Conservation (phyloP, 2,329 filamentous ascomycete species). For the Talaromyces albobiverticillius region DNA sequence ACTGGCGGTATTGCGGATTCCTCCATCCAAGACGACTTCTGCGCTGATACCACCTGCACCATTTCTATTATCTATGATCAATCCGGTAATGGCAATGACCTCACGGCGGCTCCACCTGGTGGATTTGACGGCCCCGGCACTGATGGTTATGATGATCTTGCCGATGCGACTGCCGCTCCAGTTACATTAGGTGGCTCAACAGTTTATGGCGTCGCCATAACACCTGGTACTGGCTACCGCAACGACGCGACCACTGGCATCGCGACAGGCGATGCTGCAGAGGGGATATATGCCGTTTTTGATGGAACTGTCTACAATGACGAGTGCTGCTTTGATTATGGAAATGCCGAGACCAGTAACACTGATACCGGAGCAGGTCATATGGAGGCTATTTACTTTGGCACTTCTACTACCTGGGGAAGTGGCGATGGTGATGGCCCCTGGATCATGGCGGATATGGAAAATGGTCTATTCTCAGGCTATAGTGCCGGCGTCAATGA, state of each 20-base stretch:
- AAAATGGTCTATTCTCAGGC: constrained; percentile 65
- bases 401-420: constrained; percentile 55
- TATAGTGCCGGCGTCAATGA: constrained; percentile 45
- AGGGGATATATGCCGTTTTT: constrained; percentile 34
- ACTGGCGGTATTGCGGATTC: constrained; percentile 63
- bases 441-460: constrained; percentile 68
- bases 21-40: constrained; percentile 60
- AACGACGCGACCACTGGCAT: constrained; percentile 54
- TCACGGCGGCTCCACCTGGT: constrained; percentile 60
- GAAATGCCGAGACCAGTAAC: constrained; percentile 55
- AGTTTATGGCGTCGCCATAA: constrained; percentile 62
- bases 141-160: constrained; percentile 59
- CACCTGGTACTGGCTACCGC: constrained; percentile 62
- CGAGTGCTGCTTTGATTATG: constrained; percentile 52
- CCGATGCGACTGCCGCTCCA: constrained; percentile 59
- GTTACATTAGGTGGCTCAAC: constrained; percentile 60
- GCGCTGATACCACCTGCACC: constrained; percentile 58
- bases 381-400: constrained; percentile 69
- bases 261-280: constrained; percentile 53
- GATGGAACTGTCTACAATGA: constrained; percentile 35
- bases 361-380: constrained; percentile 59
- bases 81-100: constrained; percentile 60
- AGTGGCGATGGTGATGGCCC: constrained; percentile 58
- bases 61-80: constrained; percentile 67
- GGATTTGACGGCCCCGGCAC: constrained; percentile 53